These are phyloP conservation scores for Cephaloascus albidus DNA, from an alignment of 805 yeast species.

Conservation along the genomic window DNA sequence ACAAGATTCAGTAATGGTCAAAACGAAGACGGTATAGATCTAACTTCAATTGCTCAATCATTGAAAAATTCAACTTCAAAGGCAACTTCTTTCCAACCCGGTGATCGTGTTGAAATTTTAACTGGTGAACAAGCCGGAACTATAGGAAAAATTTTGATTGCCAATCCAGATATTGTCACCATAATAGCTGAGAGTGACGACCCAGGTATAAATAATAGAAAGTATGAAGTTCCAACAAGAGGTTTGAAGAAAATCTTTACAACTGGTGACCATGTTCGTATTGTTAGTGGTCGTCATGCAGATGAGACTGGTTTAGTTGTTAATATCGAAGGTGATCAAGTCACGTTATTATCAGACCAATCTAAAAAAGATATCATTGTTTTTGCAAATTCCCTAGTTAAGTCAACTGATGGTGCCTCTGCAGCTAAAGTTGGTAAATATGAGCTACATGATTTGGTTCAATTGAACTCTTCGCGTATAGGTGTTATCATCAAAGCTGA, in stretches of 20 bases:
- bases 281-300: constrained; percentile 80
- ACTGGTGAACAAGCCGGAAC: constrained; percentile 93
- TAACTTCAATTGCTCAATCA: constrained; percentile 80
- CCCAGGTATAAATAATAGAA: constrained; percentile 44
- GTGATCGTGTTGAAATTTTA: constrained; percentile 86
- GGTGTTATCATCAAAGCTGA: constrained; percentile 90
- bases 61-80: constrained; percentile 55
- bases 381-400: constrained; percentile 82
- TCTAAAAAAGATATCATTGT: constrained; percentile 84
- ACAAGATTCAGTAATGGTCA: constrained; percentile 70
- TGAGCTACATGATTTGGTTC: constrained; percentile 84
- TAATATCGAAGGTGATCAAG: constrained; percentile 72
- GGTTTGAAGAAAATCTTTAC: constrained; percentile 78
- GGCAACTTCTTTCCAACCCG: constrained; percentile 70
- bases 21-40: constrained; percentile 80
- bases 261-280: constrained; percentile 93
- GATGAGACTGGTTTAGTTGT: constrained; percentile 96
- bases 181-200: constrained; percentile 21
- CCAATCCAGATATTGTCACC: constrained; percentile 46
- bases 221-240: constrained; percentile 72
- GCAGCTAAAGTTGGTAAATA: constrained; percentile 68
- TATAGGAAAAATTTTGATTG: constrained; percentile 66
- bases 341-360: constrained; percentile 83
- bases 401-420: constrained; percentile 77
- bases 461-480: constrained; percentile 73